A percentile compares a stretch with the other conserved stretches of the same genome.
phyloP scores from a whole-genome alignment of 2,329 filamentous ascomycete species.

The Ramichloridium luteum region DNA sequence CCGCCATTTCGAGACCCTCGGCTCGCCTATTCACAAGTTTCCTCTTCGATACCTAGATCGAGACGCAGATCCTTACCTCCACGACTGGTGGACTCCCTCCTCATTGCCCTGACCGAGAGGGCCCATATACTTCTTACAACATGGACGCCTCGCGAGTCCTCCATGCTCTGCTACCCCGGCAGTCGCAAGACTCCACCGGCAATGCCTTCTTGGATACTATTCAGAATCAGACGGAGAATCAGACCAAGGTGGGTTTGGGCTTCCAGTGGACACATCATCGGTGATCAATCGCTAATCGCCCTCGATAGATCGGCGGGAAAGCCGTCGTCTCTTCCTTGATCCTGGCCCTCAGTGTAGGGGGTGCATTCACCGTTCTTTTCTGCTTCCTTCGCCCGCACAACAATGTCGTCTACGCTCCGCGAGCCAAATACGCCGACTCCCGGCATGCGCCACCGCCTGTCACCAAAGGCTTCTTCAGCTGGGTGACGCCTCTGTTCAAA shows the following conservation, averaged over 20 bases:
- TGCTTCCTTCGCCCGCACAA: conserved; percentile 85
- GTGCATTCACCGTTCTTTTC: conserved; percentile 65
- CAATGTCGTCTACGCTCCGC: conserved; percentile 84
- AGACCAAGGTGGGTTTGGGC: background rate
- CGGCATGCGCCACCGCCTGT: conserved; percentile 79
- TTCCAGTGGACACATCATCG: background rate
- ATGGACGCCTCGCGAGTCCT: background rate
- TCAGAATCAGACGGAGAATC: background rate
- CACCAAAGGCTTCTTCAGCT: conserved; percentile 76
- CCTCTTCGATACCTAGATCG: too few species aligned
- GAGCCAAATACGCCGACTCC: conserved; percentile 82
- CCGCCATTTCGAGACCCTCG: too few species aligned
- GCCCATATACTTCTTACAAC: too few species aligned
- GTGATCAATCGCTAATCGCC: conserved; percentile 1
- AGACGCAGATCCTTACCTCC: too few species aligned
- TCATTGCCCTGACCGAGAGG: too few species aligned
- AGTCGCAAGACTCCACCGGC: background rate
- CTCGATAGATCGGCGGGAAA: conserved; percentile 39
- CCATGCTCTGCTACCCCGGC: background rate
- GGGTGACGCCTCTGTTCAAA: conserved; percentile 65
- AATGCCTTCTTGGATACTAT: conserved; percentile 1
- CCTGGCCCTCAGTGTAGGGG: conserved; percentile 65
- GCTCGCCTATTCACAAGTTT: too few species aligned
- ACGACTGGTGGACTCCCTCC: too few species aligned
- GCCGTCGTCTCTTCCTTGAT: conserved; percentile 69